Conservation (phyloP, 495 filamentous ascomycete genomes). For the Polyplosphaeria fusca region DNA sequence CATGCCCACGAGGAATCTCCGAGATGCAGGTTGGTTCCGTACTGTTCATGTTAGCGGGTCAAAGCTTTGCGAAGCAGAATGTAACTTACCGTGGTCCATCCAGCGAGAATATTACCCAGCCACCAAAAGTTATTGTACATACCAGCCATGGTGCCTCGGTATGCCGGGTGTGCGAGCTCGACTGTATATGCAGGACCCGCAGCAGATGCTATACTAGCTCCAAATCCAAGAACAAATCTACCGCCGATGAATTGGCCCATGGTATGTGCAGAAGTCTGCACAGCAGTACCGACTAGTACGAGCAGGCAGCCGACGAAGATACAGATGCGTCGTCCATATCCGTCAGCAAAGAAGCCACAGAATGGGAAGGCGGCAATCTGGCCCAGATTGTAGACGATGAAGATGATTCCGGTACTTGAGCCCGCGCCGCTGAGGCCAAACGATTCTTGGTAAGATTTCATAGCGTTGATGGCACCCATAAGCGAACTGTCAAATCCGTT, state of each 20-base stretch:
- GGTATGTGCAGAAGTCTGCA: constrained; percentile 4
- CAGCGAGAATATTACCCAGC: constrained; percentile 24
- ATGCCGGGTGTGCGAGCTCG: constrained; percentile 16
- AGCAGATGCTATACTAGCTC: constrained; percentile 8
- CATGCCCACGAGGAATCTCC: constrained; percentile 20
- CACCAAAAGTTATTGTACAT: constrained; percentile 30
- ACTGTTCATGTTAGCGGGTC: not conserved
- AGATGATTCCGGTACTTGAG: constrained; percentile 11
- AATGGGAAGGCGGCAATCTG: constrained; percentile 25
- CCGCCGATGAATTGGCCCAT: constrained; percentile 15
- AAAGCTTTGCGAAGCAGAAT: not conserved
- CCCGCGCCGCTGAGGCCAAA: constrained; percentile 12
- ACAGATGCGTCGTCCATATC: constrained; percentile 25
- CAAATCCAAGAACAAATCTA: constrained; percentile 13
- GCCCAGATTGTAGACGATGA: constrained; percentile 8
- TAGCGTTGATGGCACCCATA: constrained; percentile 25
- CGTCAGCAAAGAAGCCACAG: constrained; percentile 25
- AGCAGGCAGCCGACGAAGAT: constrained; percentile 24
- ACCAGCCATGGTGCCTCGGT: constrained; percentile 27
- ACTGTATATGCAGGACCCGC: constrained; percentile 10
- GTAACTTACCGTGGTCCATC: constrained; percentile 24
- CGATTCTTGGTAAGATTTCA: constrained; percentile 12
- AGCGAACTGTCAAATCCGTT: constrained; percentile 26
- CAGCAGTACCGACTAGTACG: constrained; percentile 16
- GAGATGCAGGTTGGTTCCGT: constrained; percentile 23